Conservation (phyloP, 306 rosid genomes). For the Corylus heterophylla region DNA sequence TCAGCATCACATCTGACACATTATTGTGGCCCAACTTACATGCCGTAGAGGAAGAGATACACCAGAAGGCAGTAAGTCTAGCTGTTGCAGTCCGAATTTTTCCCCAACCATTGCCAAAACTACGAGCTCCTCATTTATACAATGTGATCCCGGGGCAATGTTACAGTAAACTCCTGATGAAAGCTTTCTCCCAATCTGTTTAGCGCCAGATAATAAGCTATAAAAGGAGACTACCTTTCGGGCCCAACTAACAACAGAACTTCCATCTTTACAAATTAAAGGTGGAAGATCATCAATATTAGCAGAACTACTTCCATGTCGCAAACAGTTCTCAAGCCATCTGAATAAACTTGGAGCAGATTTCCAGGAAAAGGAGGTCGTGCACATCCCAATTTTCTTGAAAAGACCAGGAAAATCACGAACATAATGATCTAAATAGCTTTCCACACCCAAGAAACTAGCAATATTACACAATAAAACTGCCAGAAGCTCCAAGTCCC, state of each 20-base stretch:
- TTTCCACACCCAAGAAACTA: constrained; percentile 62
- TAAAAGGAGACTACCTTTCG: constrained; percentile 74
- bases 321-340: constrained; percentile 93
- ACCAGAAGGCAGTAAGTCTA: constrained; percentile 91
- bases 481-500: constrained; percentile 87
- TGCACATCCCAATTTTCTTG: constrained; percentile 40
- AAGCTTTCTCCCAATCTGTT: constrained; percentile 69
- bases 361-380: constrained; percentile 46
- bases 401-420: constrained; percentile 87
- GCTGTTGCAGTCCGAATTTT: constrained; percentile 91
- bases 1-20: background rate
- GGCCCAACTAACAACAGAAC: constrained; percentile 78
- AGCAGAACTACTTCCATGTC: constrained; percentile 56
- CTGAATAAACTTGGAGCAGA: constrained; percentile 79
- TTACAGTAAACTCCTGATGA: constrained; percentile 81
- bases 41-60: constrained; percentile 90
- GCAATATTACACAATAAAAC: constrained; percentile 71
- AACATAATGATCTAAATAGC: constrained; percentile 82
- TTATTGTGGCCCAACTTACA: constrained; percentile 50
- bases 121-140: constrained; percentile 79
- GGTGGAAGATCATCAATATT: constrained; percentile 61
- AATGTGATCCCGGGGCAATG: constrained; percentile 70
- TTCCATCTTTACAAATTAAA: constrained; percentile 63
- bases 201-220: constrained; percentile 84
- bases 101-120: constrained; percentile 98